Evolutionary conservation across 1,284 basidiomycete genomes (phyloP), one percentile per base, ranked within the genome.

Genomic region (Neonothopanus nambi): DNA sequence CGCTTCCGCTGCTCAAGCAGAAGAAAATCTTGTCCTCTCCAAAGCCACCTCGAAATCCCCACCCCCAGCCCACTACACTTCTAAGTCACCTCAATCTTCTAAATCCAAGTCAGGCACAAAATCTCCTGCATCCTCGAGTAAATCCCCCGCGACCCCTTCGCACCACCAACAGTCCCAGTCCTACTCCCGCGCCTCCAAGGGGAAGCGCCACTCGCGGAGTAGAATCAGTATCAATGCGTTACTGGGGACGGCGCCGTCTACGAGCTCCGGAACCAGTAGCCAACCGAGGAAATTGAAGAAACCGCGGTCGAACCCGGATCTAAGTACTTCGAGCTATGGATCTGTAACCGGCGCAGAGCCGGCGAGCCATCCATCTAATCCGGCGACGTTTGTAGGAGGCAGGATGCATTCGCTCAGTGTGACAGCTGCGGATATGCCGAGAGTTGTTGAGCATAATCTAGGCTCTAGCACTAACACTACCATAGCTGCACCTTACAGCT

Each of bases 341-440:
- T 20, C 33, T 33, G 21, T 7, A n/a, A 38, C 15, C 12, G n/a
- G n/a, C 36, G 23, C 13, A 8, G 38, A n/a, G 30, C 30, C 9
- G 3, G 17, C 21, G 38, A 40, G 17, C 38, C 38, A 40, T 40
- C 38, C 24, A 33, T 28, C 13, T 9, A 11, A 8, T 13, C 9
- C 30, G 9, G 30, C 9, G 30, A 13, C 30, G 13, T 33, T 11
- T 33, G 28, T 36, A 17, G 40, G 43, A 0, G 83, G 84, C 26
- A 81, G 88, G 20, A 80, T 76, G 2, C 88, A 90, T 63, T 89
- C 88, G 5, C 84, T 89, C 57, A 90, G 87, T 63, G 87, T 91
- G 17, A 90, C 88, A 0, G 82, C 82, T 6, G 83, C 79, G 15
- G 87, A 91, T 57, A 73, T 82, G 46, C 76, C 80, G 28, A 77